phyloP scores from a whole-genome alignment of 441 rosid genomes.

The Eruca vesicaria region DNA sequence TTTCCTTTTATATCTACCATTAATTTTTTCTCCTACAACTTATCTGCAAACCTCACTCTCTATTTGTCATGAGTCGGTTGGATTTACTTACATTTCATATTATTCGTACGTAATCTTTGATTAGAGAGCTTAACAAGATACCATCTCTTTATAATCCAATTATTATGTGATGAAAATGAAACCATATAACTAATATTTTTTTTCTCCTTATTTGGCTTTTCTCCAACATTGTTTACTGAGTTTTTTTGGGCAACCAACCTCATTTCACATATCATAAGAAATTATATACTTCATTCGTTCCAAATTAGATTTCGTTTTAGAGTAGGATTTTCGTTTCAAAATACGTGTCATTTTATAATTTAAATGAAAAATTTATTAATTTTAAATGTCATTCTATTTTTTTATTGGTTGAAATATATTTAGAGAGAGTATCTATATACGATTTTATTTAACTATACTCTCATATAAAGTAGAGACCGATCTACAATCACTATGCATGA shows the following conservation, averaged over 20 bases:
- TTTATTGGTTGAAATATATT: too few species aligned
- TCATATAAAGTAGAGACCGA: too few species aligned
- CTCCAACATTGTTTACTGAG: conserved; percentile 15
- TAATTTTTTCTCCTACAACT: conserved; percentile 7
- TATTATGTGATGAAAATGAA: conserved; percentile 20
- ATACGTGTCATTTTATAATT: too few species aligned
- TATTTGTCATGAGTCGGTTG: conserved; percentile 10
- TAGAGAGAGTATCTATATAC: not conserved
- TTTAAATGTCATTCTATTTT: too few species aligned
- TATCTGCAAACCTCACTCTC: conserved; percentile 17
- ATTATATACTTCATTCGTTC: too few species aligned
- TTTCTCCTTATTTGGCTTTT: conserved; percentile 13
- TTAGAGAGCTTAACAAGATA: not conserved
- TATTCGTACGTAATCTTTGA: not conserved
- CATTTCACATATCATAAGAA: not conserved
- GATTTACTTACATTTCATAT: not conserved
- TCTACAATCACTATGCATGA: not conserved
- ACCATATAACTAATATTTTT: not conserved
- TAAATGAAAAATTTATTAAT: too few species aligned
- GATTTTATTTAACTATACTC: not conserved
- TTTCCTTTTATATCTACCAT: conserved; percentile 11
- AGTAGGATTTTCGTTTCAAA: too few species aligned
- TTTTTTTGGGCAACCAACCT: conserved; percentile 11
- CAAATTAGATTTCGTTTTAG: too few species aligned
- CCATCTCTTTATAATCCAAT: conserved; percentile 8